Conservation (phyloP, 148 eudicot species). For the Pouteria glomerata region DNA sequence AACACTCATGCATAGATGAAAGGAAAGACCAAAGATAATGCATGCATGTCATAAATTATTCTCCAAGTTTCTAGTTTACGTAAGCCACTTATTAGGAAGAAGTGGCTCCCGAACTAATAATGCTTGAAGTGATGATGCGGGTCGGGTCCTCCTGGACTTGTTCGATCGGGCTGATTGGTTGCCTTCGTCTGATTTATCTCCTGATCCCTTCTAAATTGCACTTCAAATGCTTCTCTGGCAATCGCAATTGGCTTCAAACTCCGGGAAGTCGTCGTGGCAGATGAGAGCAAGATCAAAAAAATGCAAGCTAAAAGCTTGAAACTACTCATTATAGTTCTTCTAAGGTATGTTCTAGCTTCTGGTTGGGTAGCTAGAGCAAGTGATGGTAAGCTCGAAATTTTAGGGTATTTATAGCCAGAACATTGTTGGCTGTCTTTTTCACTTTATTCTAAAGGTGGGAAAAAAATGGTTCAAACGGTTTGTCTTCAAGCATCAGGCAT, state of each 20-base stretch:
- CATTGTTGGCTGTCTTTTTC: background rate
- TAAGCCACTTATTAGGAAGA: too few relatives aligned
- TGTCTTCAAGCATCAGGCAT: background rate
- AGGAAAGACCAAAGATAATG: too few relatives aligned
- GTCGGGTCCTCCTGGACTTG: constrained; percentile 16
- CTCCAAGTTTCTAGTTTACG: too few relatives aligned
- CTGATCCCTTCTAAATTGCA: background rate
- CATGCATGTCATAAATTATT: too few relatives aligned
- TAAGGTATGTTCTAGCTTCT: background rate
- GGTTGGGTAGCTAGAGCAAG: background rate
- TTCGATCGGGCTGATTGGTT: background rate
- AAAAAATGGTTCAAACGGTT: background rate
- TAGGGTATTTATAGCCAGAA: constrained; percentile 1
- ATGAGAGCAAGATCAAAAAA: background rate
- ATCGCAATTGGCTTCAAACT: constrained; percentile 2
- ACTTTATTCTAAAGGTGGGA: background rate
- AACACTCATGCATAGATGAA: too few relatives aligned
- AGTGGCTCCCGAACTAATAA: background rate
- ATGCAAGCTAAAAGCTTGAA: background rate
- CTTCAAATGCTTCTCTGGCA: constrained; percentile 1
- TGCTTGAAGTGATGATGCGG: constrained; percentile 10
- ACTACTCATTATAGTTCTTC: background rate
- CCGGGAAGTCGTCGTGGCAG: background rate
- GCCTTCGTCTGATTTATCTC: background rate
- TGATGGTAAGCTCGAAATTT: background rate